phyloP scores from a whole-genome alignment of 108 stramenopile species.

The Thalassiosira profunda region DNA sequence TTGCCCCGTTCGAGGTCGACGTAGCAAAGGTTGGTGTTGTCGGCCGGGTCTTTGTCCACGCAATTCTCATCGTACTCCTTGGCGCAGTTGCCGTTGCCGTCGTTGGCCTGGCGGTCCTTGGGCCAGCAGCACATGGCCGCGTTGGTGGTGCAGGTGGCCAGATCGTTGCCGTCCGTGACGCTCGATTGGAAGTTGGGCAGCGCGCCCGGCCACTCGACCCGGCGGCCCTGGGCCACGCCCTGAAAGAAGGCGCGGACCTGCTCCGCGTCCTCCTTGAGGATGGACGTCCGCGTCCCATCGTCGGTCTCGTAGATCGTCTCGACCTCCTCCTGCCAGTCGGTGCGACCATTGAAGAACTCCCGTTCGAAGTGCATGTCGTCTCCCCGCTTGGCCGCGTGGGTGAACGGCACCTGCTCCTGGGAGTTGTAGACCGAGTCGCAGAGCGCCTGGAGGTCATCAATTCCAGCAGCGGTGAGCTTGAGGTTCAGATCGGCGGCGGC shows the following conservation, averaged over 20 bases:
- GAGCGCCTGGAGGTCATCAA: neutral
- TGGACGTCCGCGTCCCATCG: constrained; percentile 13
- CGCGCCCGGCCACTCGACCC: constrained; percentile 22
- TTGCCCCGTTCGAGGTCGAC: constrained; percentile 23
- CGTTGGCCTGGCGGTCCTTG: constrained; percentile 61
- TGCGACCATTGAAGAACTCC: constrained; percentile 46
- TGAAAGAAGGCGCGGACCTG: constrained; percentile 29
- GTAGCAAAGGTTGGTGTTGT: constrained; percentile 62
- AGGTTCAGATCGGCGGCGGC: constrained; percentile 20
- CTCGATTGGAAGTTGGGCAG: constrained; percentile 23
- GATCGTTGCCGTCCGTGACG: neutral
- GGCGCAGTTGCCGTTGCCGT: constrained; percentile 62
- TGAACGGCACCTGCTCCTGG: constrained; percentile 18
- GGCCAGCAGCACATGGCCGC: constrained; percentile 62
- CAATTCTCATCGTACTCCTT: constrained; percentile 41
- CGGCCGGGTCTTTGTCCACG: constrained; percentile 55
- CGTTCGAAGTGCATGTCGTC: constrained; percentile 37
- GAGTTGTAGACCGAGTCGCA: constrained; percentile 22
- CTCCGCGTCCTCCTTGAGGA: constrained; percentile 21
- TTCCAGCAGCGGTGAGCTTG: neutral
- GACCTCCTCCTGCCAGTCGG: constrained; percentile 49
- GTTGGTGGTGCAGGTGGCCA: constrained; percentile 27
- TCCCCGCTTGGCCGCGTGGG: constrained; percentile 24
- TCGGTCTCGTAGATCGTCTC: constrained; percentile 40
- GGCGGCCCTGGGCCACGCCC: constrained; percentile 5